Evolutionary conservation across 495 filamentous ascomycete species (phyloP).

Genomic region (Podospora conica): DNA sequence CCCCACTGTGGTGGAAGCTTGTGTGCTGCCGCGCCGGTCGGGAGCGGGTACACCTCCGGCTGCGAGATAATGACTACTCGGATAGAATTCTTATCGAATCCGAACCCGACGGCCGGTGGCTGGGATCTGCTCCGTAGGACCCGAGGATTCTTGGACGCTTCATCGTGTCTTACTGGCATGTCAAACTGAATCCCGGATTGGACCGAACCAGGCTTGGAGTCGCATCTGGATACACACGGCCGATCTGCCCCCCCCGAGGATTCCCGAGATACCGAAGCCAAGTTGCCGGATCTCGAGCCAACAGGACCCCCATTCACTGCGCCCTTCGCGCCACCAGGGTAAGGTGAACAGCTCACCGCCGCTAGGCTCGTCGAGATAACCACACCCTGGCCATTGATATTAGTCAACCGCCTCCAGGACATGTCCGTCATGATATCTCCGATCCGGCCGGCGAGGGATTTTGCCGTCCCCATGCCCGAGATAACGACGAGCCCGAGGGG

Average conservation of each 20-base stretch:
- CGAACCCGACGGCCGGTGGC: not conserved
- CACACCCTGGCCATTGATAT: not conserved
- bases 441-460: not conserved
- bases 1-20: not conserved
- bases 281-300: not conserved
- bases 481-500: not conserved
- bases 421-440: not conserved
- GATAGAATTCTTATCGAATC: not conserved
- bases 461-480: not conserved
- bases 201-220: not conserved
- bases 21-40: not conserved
- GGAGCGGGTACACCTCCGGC: not conserved
- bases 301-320: not conserved
- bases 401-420: not conserved
- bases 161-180: no score
- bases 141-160: no score
- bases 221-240: not conserved
- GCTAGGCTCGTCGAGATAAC: not conserved
- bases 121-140: not conserved
- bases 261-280: not conserved
- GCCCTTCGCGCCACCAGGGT: not conserved
- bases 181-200: not conserved
- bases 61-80: not conserved
- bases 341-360: not conserved
- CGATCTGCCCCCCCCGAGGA: not conserved